Conservation (phyloP, 495 filamentous ascomycete genomes). For the Penicillium pancosmium region DNA sequence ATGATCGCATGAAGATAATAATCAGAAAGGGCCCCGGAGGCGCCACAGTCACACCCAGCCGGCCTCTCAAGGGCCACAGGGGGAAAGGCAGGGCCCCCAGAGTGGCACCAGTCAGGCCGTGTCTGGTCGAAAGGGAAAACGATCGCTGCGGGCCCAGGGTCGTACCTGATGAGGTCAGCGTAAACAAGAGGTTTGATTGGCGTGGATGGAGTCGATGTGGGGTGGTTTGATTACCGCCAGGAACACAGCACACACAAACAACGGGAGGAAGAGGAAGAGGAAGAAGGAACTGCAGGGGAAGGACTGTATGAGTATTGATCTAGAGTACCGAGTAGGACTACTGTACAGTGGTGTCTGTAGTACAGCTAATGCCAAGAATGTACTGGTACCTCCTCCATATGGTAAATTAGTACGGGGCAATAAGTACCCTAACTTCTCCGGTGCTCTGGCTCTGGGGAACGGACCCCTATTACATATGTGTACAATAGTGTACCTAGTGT, state of each 20-base stretch:
- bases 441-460: constrained; percentile 6
- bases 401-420: not conserved
- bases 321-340: too few relatives aligned
- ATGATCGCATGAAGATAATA: constrained; percentile 4
- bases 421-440: not conserved
- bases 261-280: too few relatives aligned
- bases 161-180: constrained; percentile 5
- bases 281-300: too few relatives aligned
- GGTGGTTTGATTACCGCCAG: not conserved
- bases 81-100: not conserved
- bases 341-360: too few relatives aligned
- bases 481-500: not conserved
- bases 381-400: not conserved
- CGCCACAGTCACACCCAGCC: not conserved
- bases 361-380: not conserved
- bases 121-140: constrained; percentile 7
- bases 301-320: not conserved
- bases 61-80: not conserved
- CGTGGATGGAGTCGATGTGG: not conserved
- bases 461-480: constrained; percentile 5
- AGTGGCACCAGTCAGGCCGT: constrained; percentile 4
- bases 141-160: constrained; percentile 10
- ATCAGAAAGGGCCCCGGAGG: too few relatives aligned
- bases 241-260: constrained; percentile 2
- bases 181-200: not conserved